phyloP scores from a whole-genome alignment of 2,329 filamentous ascomycete species.

The Stagonosporopsis cucurbitacearum region DNA sequence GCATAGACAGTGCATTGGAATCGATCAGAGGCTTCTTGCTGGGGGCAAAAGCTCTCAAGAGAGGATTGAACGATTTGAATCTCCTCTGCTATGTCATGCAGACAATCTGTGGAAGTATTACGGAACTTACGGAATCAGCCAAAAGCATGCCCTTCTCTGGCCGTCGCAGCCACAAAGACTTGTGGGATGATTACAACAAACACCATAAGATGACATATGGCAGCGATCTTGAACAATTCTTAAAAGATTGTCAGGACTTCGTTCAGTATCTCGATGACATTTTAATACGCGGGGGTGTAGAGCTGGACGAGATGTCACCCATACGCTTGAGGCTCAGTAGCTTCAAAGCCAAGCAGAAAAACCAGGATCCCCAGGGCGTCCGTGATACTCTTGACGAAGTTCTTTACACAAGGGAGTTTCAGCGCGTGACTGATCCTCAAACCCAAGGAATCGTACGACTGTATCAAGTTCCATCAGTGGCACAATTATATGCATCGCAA shows the following conservation, averaged over 20 bases:
- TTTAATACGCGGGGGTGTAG: constrained; percentile 19
- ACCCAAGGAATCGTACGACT: constrained; percentile 29
- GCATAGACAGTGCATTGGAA: constrained; percentile 22
- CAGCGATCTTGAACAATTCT: constrained; percentile 22
- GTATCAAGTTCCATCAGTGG: constrained; percentile 36
- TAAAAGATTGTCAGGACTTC: constrained; percentile 36
- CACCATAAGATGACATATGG: constrained; percentile 28
- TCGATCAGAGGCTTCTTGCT: constrained; percentile 25
- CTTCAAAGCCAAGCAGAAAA: constrained; percentile 30
- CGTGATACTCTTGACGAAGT: constrained; percentile 35
- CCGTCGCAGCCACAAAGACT: constrained; percentile 5
- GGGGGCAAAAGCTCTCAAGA: constrained; percentile 13
- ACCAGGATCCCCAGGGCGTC: constrained; percentile 18
- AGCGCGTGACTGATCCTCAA: constrained; percentile 19
- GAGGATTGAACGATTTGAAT: constrained; percentile 24
- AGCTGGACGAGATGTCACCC: constrained; percentile 28
- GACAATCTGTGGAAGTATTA: constrained; percentile 29
- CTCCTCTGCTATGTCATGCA: constrained; percentile 36
- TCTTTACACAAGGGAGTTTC: constrained; percentile 33
- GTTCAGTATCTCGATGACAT: constrained; percentile 27
- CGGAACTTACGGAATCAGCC: constrained; percentile 27
- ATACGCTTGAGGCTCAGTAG: constrained; percentile 29
- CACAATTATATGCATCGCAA: constrained; percentile 35
- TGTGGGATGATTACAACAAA: constrained; percentile 38
- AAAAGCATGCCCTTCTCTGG: constrained; percentile 7